Base-by-base conservation (phyloP, 1,284 basidiomycete species). In the Cryptococcus neoformans region DNA sequence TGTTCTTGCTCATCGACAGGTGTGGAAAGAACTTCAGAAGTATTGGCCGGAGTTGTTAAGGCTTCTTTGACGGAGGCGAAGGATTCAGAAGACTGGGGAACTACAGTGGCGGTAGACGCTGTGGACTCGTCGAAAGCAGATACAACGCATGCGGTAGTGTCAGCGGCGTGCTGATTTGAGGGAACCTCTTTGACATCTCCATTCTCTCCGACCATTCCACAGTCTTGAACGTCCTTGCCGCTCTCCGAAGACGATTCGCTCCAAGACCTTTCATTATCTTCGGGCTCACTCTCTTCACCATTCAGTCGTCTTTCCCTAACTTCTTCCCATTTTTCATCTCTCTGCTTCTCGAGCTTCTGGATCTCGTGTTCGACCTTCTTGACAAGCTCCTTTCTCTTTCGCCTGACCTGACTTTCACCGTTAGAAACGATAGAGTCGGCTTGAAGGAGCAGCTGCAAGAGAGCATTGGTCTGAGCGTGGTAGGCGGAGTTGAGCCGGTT, bases 401-500 rank as follows among this genome's bases (percentile, higher is more conserved):
- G 78, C 44, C 87, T 79, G 14, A 90, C 82, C 2, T 73, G 74
- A 51, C 76, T 70, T 59, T 85, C 81, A 0, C 87, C 88, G 64
- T 80, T 81, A 62, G 83, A 86, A 62, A 87, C 83, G 4, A 89
- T 81, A 0, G 80, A 83, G 63, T 90, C 88, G 5, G 89, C 80
- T 56, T 80, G 79, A 46, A 84, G 81, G 37, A 90, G 77, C 10
- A 90, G 73, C 53, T 82, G 82, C 52, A 83, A 82, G 53, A 89
- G 78, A 17, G 80, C 79, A 61, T 86, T 81, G 57, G 85, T 83
- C 69, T 85, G 85, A 53, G 78, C 81, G 50, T 84, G 82, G 34
- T 87, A 75, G 0, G 83, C 79, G 12, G 83, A 81, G 69, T 86
- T 85, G 53, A 67, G 72, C 2, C 82, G 70, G 42, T 82, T 82